Base-by-base conservation (phyloP, 345 rosid genomes). In the Aquilaria malaccensis region DNA sequence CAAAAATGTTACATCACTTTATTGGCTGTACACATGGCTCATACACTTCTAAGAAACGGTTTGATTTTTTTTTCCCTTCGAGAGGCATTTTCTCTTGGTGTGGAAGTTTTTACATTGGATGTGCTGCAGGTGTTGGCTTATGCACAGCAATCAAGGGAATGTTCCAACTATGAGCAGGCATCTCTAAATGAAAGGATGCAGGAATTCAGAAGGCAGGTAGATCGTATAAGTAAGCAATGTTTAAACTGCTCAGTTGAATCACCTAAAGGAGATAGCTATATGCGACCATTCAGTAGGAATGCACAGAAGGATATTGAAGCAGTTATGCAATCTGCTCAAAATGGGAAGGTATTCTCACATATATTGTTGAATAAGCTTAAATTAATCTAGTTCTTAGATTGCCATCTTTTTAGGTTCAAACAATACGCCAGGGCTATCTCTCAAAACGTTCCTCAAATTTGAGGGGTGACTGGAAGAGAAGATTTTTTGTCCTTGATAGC, bases 381-480 rank as follows among this genome's bases (percentile, higher is more conserved):
- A 45, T 13, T 1, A 60, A 49, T 55, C 5, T 49, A 14, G 30
- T 63, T n/a, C 57, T 10, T 14, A 33, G 2, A 29, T 33, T 33
- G 59, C 48, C 30, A 56, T 56, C 5, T 51, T 41, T 62, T 58
- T 81, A 87, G 95, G 91, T 87, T 58, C 85, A 85, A 80, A 85
- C 87, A 50, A 85, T 87, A 59, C 79, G 88, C 57, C 91, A 87
- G 74, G 95, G 95, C 30, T 87, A 85, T 75, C 75, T 87, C 13
- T 83, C 95, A 33, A 87, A 87, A 74, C 85, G 95, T 68, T 87
- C 95, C n/a, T 85, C 91, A 64, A 87, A 85, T 72, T 66, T 87
- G 76, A 83, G 95, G 68, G 91, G 83, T 62, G 86, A 84, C 58
- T 87, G 95, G 91, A 87, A 87, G 70, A 81, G 95, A 75, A 81